Base-by-base conservation (phyloP, 2,329 filamentous ascomycete species). In the Leptographium galeiforme region DNA sequence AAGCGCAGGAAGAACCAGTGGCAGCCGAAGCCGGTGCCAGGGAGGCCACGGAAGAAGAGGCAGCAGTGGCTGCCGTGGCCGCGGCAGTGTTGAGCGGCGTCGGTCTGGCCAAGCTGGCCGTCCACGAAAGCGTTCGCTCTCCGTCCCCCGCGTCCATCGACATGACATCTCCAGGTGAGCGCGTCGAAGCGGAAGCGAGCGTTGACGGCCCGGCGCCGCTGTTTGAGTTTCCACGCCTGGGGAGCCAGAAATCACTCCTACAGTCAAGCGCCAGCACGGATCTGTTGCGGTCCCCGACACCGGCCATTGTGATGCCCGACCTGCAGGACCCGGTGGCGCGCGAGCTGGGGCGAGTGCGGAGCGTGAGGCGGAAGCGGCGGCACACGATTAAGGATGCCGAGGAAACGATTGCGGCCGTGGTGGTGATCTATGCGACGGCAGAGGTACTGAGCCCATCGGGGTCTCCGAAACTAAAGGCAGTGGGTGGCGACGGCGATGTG, bases 341-440 rank as follows among this genome's bases (percentile, higher is more conserved):
- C 55, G 62, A 68, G 52, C 63, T 74, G 52, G 69, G 64, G 48
- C 63, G 71, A 47, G 68, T 66, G 25, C 70, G 66, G 52, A 74
- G 69, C 48, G 60, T 76, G 18, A 70, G 68, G 53, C 71, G 70
- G 51, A 72, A 71, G 57, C 68, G 71, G 52, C 72, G 68, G 55
- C 65, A 70, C 55, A 68, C 68, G n/a, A 64, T 74, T 38, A 69
- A 68, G 40, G 65, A 71, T 16, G 72, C 71, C 16, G 75, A 79
- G 61, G 77, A 79, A 55, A 70, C 72, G 38, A 64, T 78, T 36
- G 76, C 76, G 38, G 72, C 76, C 38, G 76, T 73, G 14, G 76
- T 78, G 30, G 69, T 78, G 30, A 70, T 79, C 19, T 76, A 76
- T 56, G 75, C 77, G 41, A 69, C 75, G 10, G 73, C 69, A 38